Evolutionary conservation across 2,329 filamentous ascomycete genomes (phyloP).

Genomic region (Exserohilum rostratum): DNA sequence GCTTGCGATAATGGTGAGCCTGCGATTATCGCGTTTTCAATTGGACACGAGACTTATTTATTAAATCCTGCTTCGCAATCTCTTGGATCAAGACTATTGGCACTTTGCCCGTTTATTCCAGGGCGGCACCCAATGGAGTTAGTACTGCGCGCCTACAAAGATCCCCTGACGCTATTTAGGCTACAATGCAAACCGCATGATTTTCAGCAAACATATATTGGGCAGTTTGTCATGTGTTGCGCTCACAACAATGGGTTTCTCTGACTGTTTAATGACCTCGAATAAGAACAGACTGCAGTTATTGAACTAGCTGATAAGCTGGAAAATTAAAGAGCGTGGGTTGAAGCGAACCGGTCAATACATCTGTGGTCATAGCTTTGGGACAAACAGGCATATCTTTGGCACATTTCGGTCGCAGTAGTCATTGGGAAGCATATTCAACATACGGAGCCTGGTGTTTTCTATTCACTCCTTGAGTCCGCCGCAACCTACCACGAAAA

Average conservation of each 20-base stretch:
- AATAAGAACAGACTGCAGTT: neutral
- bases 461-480: neutral
- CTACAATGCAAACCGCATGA: neutral
- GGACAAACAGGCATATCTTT: neutral
- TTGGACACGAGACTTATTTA: neutral
- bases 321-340: too few species aligned
- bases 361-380: too few species aligned
- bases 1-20: neutral
- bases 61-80: neutral
- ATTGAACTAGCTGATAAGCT: too few species aligned
- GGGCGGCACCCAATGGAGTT: neutral
- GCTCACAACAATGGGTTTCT: neutral
- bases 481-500: neutral
- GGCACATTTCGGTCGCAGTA: neutral
- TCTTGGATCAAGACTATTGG: constrained; percentile 1
- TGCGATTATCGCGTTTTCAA: neutral
- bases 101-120: neutral
- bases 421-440: too few species aligned
- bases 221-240: neutral
- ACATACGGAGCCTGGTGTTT: too few species aligned
- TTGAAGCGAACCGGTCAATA: too few species aligned
- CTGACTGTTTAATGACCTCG: neutral
- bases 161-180: neutral
- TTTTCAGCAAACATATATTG: neutral
- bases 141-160: constrained; percentile 2